A percentile compares a stretch with the other conserved stretches of the same genome.
These are phyloP conservation scores for Tritrichomonas foetus DNA, from an alignment of 208 protist genomes.

Conservation along the genomic window DNA sequence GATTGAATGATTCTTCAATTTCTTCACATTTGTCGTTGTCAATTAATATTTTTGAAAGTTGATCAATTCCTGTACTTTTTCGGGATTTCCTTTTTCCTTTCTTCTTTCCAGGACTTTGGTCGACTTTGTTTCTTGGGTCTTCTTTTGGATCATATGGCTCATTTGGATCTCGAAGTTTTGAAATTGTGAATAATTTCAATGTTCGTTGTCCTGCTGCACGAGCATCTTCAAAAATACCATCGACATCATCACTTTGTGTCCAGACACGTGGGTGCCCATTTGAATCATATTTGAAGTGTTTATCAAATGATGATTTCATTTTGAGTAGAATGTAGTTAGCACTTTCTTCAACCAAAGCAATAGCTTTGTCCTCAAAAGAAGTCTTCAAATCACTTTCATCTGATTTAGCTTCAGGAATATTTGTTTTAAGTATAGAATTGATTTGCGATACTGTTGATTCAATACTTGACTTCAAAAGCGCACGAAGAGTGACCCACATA, in stretches of 20 bases:
- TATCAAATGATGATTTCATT: constrained; percentile 8
- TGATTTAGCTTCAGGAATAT: neutral
- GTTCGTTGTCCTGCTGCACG: neutral
- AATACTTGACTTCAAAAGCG: neutral
- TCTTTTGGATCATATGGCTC: neutral
- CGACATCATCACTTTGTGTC: neutral
- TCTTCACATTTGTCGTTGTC: neutral
- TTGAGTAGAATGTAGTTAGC: constrained; percentile 16
- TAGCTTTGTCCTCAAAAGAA: neutral
- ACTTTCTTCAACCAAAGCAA: neutral
- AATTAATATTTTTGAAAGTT: neutral
- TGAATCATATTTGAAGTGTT: neutral
- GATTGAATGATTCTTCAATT: neutral
- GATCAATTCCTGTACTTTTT: neutral
- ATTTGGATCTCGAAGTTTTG: neutral
- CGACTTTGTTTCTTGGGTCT: neutral
- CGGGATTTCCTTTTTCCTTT: too few species aligned
- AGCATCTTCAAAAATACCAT: neutral
- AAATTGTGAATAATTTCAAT: neutral
- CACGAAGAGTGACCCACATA: neutral
- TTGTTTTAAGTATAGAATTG: neutral
- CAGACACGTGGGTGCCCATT: neutral
- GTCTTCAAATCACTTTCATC: neutral
- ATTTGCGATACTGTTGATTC: neutral
- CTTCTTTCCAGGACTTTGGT: too few species aligned